A percentile compares a stretch with the other conserved stretches of the same genome.
Evolutionary conservation across 805 yeast genomes (phyloP).

Genomic region (Myxozyma vanderwaltii): DNA sequence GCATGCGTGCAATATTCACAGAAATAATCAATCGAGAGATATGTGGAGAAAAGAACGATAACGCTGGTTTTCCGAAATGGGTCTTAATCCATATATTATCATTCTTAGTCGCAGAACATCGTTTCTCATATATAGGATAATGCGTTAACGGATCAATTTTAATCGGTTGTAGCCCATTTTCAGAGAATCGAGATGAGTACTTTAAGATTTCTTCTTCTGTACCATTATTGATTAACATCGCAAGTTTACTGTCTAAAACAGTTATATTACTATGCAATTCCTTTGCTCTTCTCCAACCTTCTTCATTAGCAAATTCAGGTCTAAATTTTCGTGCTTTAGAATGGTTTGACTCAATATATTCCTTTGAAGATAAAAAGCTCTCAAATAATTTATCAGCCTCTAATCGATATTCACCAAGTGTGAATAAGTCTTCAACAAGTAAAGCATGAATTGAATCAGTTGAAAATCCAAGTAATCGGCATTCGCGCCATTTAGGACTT

Average conservation of each 20-base stretch:
- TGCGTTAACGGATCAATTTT: neutral
- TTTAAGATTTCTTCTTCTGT: neutral
- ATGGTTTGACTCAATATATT: neutral
- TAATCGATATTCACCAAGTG: neutral
- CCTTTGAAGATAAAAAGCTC: neutral
- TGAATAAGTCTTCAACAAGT: neutral
- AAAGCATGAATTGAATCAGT: neutral
- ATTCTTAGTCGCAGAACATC: neutral
- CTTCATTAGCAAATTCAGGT: conserved; percentile 1
- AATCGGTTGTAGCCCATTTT: neutral
- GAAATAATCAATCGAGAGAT: neutral
- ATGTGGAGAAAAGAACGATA: neutral
- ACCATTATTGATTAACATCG: neutral
- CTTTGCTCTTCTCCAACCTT: conserved; percentile 1
- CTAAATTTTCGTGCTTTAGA: neutral
- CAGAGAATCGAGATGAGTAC: too few species aligned
- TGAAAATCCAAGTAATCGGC: neutral
- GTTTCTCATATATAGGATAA: neutral
- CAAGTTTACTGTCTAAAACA: neutral
- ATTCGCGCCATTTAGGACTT: neutral
- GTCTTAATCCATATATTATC: neutral
- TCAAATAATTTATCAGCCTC: neutral
- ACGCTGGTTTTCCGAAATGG: conserved; percentile 1
- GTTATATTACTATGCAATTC: neutral
- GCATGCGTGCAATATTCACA: neutral